Percentiles rank a stretch among this genome's conserved stretches.
Evolutionary conservation across 2,329 filamentous ascomycete genomes (phyloP).

Genomic region (Pseudocercospora pini-densiflorae): DNA sequence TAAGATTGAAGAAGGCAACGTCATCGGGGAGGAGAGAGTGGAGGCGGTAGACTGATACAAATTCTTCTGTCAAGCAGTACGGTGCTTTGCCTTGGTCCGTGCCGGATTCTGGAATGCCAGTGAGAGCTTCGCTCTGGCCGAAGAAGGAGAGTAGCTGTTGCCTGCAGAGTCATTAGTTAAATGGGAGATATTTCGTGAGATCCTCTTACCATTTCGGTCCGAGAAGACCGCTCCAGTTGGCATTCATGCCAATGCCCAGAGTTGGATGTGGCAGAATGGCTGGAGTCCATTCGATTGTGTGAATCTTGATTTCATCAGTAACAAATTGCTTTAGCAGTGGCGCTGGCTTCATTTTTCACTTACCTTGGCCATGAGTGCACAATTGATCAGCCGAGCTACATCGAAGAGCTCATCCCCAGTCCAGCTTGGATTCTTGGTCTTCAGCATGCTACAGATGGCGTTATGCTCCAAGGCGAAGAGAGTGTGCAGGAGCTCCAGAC

Average conservation of each 20-base stretch:
- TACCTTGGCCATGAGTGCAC: conserved; percentile 52
- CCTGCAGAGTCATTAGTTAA: conserved; percentile 32
- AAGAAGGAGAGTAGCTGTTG: background rate
- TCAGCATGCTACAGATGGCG: conserved; percentile 48
- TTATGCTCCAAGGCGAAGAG: conserved; percentile 55
- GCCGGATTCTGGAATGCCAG: conserved; percentile 47
- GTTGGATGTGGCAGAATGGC: conserved; percentile 53
- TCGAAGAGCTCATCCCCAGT: conserved; percentile 50
- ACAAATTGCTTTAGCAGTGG: too few relatives aligned
- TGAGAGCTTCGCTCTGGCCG: conserved; percentile 45
- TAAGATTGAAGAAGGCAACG: conserved; percentile 43
- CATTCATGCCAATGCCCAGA: conserved; percentile 49
- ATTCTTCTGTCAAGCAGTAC: conserved; percentile 51
- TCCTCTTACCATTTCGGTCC: conserved; percentile 34
- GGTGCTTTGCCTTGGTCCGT: conserved; percentile 46
- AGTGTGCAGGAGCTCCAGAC: conserved; percentile 53
- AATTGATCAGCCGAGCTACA: conserved; percentile 51
- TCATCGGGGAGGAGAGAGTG: conserved; percentile 46
- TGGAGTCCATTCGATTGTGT: conserved; percentile 56
- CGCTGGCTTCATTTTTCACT: too few relatives aligned
- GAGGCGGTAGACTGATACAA: conserved; percentile 51
- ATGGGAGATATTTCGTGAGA: background rate
- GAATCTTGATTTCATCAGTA: too few relatives aligned
- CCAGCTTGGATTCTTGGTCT: conserved; percentile 44
- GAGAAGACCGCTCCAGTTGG: conserved; percentile 54